Evolutionary conservation across 2,329 filamentous ascomycete species (phyloP), one percentile per base, ranked within the genome.

Genomic region (Pseudogymnoascus pannorum): DNA sequence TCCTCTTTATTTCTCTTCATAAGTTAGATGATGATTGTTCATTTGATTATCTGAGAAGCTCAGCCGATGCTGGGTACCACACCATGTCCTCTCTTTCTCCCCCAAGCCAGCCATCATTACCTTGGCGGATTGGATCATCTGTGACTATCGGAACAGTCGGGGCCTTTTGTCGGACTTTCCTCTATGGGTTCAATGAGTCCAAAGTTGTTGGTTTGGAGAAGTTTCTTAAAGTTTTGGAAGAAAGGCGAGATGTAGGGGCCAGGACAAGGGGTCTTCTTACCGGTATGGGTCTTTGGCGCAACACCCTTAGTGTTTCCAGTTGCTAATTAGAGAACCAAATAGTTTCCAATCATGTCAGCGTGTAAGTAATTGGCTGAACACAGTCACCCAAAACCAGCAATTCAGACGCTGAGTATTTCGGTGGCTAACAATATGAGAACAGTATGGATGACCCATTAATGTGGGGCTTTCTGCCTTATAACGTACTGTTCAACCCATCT

Each of bases 381-480:
- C 8, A 20, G 14, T 18, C n/a, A 24, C 14, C 40, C 12, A 31
- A 54, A 31, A 54, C 26, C 14, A 33, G 7, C 22, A 24, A 60
- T 59, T 31, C 18, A 44, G 18, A 26, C 58, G 40, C 48, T 62
- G 33, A 29, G 14, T 16, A 62, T 42, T 44, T n/a, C 16, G 16
- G 9, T 16, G 20, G 35, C 38, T 61, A n/a, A 33, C 48, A 72
- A 64, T 62, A 68, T 63, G 57, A 58, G 57, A 66, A 58, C 68
- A 97, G 93, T 63, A 77, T 97, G 68, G 94, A 99, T 75, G 94
- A 99, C 76, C 94, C 94, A 24, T 76, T 97, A 62, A 86, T 97
- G 68, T 99, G 93, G 93, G 94, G 93, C 16, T 84, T 91, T 35
- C 77, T 99, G 3, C 94, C 94, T 1, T 74, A 90, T 51, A 81